These are phyloP conservation scores for Begonia masoniana DNA, from an alignment of 306 rosid genomes.

Conservation along the genomic window DNA sequence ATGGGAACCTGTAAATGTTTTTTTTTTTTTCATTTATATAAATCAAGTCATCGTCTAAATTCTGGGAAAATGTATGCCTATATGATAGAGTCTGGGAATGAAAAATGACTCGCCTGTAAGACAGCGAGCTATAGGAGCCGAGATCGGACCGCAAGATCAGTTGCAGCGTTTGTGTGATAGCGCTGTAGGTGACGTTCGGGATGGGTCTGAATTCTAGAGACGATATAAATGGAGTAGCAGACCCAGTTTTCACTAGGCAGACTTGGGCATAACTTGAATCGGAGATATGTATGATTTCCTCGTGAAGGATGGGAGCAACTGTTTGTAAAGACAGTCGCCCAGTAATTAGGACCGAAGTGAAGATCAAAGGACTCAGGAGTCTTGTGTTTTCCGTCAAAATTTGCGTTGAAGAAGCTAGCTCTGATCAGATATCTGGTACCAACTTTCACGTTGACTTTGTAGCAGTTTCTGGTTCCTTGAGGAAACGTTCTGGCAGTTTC, in stretches of 20 bases:
- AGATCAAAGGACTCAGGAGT: conserved; percentile 9
- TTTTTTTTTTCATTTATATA: no score
- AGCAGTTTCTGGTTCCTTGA: conserved; percentile 19
- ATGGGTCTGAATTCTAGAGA: conserved; percentile 21
- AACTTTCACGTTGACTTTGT: conserved; percentile 10
- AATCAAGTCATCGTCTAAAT: not conserved
- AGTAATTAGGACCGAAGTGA: conserved; percentile 4
- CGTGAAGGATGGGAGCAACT: not conserved
- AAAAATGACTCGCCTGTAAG: conserved; percentile 7
- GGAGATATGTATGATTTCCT: not conserved
- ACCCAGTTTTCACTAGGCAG: conserved; percentile 19
- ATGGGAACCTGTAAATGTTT: not conserved
- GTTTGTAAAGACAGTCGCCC: not conserved
- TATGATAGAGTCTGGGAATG: not conserved
- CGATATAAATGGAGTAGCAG: conserved; percentile 24
- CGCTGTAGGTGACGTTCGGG: conserved; percentile 1
- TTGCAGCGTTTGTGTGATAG: not conserved
- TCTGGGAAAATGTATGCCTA: not conserved
- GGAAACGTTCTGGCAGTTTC: conserved; percentile 16
- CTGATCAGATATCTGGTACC: conserved; percentile 16
- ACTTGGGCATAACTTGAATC: not conserved
- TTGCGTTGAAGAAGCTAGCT: conserved; percentile 14
- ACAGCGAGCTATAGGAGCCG: not conserved
- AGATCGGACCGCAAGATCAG: not conserved
- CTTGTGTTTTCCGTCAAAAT: conserved; percentile 5